A percentile compares a stretch with the other conserved stretches of the same genome.
Evolutionary conservation across 2,329 filamentous ascomycete species (phyloP).

Genomic region (Colletotrichum trifolii): DNA sequence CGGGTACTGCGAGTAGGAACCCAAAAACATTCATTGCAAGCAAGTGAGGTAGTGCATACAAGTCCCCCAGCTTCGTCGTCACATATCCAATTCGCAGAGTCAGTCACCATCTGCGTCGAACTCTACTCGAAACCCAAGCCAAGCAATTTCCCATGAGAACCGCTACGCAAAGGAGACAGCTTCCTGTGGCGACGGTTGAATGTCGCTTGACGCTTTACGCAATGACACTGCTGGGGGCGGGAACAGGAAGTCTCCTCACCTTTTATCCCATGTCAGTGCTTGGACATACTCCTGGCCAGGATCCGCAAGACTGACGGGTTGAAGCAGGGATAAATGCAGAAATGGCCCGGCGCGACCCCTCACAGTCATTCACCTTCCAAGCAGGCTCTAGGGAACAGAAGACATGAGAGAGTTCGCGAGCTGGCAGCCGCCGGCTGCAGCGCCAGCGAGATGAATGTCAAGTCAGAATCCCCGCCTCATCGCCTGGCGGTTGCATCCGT

Average conservation of each 20-base stretch:
- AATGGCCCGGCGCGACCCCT: constrained; percentile 22
- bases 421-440: constrained; percentile 1
- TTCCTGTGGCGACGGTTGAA: neutral
- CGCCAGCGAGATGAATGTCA: constrained; percentile 3
- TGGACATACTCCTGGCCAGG: constrained; percentile 20
- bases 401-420: neutral
- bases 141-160: no score
- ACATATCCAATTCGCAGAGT: no score
- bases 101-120: no score
- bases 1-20: no score
- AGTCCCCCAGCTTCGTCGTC: no score
- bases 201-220: neutral
- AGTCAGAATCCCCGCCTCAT: constrained; percentile 7
- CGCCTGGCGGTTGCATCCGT: constrained; percentile 17
- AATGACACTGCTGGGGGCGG: constrained; percentile 2
- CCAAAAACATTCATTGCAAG: no score
- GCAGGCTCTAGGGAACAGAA: constrained; percentile 1
- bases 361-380: neutral
- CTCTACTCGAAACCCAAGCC: no score
- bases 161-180: neutral
- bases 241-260: constrained; percentile 6
- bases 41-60: no score
- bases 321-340: constrained; percentile 22
- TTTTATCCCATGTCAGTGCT: constrained; percentile 36
- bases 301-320: constrained; percentile 32